Percentiles rank a stretch among this genome's conserved stretches.
These are phyloP conservation scores for Volvariella surrecta DNA, from an alignment of 1,284 basidiomycete species.

Conservation along the genomic window DNA sequence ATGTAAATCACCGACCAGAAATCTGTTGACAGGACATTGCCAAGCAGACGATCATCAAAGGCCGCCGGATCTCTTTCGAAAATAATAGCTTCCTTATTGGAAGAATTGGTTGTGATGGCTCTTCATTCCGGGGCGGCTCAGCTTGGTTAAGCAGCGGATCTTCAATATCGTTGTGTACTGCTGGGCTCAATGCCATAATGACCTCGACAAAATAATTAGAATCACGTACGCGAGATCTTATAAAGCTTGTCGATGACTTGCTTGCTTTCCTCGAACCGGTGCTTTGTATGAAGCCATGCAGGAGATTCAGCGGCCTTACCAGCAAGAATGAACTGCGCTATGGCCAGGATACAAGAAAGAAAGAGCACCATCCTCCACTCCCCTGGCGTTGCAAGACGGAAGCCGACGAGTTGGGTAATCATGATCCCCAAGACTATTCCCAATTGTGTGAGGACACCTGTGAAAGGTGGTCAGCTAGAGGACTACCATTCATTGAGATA, in stretches of 20 bases:
- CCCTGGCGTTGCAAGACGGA: slow-evolving; percentile 52
- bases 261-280: slow-evolving; percentile 41
- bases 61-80: slow-evolving; percentile 49
- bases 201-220: slow-evolving; percentile 13
- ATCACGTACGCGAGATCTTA: slow-evolving; percentile 7
- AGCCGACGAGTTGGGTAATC: slow-evolving; percentile 62
- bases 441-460: slow-evolving; percentile 84
- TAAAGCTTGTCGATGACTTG: slow-evolving; percentile 47
- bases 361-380: slow-evolving; percentile 72
- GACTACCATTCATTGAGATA: not conserved
- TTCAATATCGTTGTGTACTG: slow-evolving; percentile 13
- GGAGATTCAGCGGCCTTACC: slow-evolving; percentile 58
- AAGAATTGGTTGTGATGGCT: slow-evolving; percentile 2
- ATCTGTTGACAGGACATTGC: slow-evolving; percentile 76
- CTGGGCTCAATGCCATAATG: slow-evolving; percentile 9
- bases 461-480: slow-evolving; percentile 7
- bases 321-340: slow-evolving; percentile 50
- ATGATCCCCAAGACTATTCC: slow-evolving; percentile 82
- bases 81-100: too few species aligned
- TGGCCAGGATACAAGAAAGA: slow-evolving; percentile 52
- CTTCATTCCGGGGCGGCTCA: slow-evolving; percentile 23
- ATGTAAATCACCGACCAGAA: slow-evolving; percentile 42
- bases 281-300: slow-evolving; percentile 47
- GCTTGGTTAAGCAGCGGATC: slow-evolving; percentile 40
- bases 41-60: slow-evolving; percentile 63